Percentiles rank a stretch among this genome's conserved stretches.
These are phyloP conservation scores for Galerina sulciceps DNA, from an alignment of 768 basidiomycete genomes.

Conservation along the genomic window DNA sequence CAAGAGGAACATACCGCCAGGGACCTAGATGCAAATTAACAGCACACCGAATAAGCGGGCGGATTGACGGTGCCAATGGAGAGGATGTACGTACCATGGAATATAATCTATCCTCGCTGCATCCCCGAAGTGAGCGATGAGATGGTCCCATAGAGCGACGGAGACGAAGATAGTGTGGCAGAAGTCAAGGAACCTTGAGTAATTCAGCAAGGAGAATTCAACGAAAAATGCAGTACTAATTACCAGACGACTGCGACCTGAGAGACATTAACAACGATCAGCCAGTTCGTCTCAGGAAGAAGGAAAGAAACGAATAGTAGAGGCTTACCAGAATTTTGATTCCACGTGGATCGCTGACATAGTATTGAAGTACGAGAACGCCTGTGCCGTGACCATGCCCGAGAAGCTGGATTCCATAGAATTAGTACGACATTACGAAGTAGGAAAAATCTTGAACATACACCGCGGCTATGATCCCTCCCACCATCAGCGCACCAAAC, in stretches of 20 bases:
- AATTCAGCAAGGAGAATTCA: neutral
- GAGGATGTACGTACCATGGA: constrained; percentile 38
- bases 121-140: constrained; percentile 48
- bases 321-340: constrained; percentile 38
- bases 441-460: constrained; percentile 20
- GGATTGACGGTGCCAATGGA: neutral
- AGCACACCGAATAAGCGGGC: neutral
- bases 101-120: constrained; percentile 41
- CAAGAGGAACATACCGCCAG: constrained; percentile 35
- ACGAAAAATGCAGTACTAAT: neutral
- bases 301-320: neutral
- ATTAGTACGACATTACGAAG: neutral
- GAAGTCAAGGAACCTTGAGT: constrained; percentile 35
- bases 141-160: constrained; percentile 42
- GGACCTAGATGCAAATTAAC: constrained; percentile 29
- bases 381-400: constrained; percentile 42
- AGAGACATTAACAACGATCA: neutral
- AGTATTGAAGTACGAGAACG: constrained; percentile 42
- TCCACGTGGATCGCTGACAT: constrained; percentile 30
- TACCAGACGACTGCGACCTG: constrained; percentile 28
- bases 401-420: constrained; percentile 32
- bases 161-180: constrained; percentile 45
- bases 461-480: constrained; percentile 41
- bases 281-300: neutral
- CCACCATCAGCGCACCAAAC: constrained; percentile 44